Percentiles rank a stretch among this genome's conserved stretches.
Conservation (phyloP, 768 basidiomycete genomes). For the Rossbeevera mucosa region DNA sequence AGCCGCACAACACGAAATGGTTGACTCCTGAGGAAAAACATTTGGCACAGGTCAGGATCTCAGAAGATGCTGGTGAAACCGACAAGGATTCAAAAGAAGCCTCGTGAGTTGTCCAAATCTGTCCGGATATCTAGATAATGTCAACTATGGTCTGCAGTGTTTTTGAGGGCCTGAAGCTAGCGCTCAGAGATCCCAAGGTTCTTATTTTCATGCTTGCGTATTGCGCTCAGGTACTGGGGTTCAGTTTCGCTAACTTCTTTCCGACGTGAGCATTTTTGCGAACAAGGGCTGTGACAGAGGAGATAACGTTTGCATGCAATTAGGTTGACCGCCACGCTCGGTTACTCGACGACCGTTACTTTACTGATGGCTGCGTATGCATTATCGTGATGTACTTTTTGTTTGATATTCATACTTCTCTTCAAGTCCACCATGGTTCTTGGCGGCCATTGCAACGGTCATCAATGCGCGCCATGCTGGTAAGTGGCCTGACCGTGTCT, state of each 20-base stretch:
- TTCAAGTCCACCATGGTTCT: conserved; percentile 63
- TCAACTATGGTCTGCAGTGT: conserved; percentile 5
- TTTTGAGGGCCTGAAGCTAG: conserved; percentile 40
- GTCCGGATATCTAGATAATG: neutral
- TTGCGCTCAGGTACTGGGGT: conserved; percentile 48
- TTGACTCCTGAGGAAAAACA: conserved; percentile 44
- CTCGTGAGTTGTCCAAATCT: conserved; percentile 40
- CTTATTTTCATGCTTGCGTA: conserved; percentile 50
- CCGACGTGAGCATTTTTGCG: conserved; percentile 35
- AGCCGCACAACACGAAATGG: conserved; percentile 65
- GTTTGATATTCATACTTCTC: no score
- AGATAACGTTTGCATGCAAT: neutral
- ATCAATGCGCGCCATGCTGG: conserved; percentile 54
- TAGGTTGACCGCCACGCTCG: conserved; percentile 58
- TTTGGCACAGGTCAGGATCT: conserved; percentile 61
- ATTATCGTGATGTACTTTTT: neutral
- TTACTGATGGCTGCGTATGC: conserved; percentile 59
- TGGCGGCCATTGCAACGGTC: conserved; percentile 42
- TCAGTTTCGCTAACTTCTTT: conserved; percentile 62
- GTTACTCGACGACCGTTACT: conserved; percentile 56
- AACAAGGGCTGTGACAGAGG: neutral
- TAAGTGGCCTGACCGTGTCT: neutral
- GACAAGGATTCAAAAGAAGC: conserved; percentile 53
- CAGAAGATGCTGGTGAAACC: conserved; percentile 65
- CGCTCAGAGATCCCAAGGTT: conserved; percentile 54